Conservation (phyloP, 2,329 filamentous ascomycete species). For the Penicillium brasilianum region DNA sequence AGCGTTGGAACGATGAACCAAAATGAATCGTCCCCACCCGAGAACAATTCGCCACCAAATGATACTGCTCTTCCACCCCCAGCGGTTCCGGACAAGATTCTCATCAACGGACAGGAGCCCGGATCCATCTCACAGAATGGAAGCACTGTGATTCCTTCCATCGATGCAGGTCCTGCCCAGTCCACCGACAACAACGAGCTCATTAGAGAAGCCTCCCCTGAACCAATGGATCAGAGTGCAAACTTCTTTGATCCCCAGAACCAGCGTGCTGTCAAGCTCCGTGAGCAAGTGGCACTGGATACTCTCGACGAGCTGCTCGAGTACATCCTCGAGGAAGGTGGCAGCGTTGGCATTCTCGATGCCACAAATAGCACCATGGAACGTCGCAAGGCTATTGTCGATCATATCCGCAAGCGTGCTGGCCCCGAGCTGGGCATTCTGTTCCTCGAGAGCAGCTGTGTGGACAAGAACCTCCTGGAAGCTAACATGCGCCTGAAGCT, state of each 20-base stretch:
- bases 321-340: slow-evolving; percentile 80
- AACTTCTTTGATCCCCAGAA: slow-evolving; percentile 94
- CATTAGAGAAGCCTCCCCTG: slow-evolving; percentile 43
- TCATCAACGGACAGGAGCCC: slow-evolving; percentile 62
- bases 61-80: slow-evolving; percentile 46
- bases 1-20: slow-evolving; percentile 39
- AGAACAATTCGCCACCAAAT: slow-evolving; percentile 34
- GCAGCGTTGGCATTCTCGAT: slow-evolving; percentile 92
- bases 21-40: slow-evolving; percentile 31
- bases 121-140: slow-evolving; percentile 29
- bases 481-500: slow-evolving; percentile 97
- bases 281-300: slow-evolving; percentile 90
- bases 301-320: slow-evolving; percentile 91
- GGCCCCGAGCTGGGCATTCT: slow-evolving; percentile 85
- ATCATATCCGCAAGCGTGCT: slow-evolving; percentile 79
- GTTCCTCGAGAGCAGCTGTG: slow-evolving; percentile 93
- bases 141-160: slow-evolving; percentile 34
- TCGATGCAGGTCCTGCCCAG: slow-evolving; percentile 27
- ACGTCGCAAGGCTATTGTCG: slow-evolving; percentile 80
- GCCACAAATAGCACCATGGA: slow-evolving; percentile 95
- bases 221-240: slow-evolving; percentile 82
- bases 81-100: slow-evolving; percentile 57
- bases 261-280: slow-evolving; percentile 75
- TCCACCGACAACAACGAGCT: slow-evolving; percentile 25
- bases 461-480: slow-evolving; percentile 82